Evolutionary conservation across 805 yeast species (phyloP), one percentile per base, ranked within the genome.

Genomic region (Nakazawaea ernobii): DNA sequence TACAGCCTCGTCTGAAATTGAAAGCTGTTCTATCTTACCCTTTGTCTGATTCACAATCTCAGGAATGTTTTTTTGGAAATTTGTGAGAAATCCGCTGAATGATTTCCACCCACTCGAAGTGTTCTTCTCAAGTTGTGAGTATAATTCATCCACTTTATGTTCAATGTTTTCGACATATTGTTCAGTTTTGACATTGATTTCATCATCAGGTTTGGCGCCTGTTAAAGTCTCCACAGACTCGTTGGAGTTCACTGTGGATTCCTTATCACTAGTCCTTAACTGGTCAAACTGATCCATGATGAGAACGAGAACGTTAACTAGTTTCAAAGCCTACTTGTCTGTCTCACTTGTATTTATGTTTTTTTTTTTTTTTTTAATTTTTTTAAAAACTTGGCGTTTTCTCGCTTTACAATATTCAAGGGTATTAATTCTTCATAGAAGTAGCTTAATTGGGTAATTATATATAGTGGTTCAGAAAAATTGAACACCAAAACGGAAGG

Each of bases 101-200:
- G 65, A 49, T 9, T 55, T 54, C 58, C 73, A 69, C 48, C 72
- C 69, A 0, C 55, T 50, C 1, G 63, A 58, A 1, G 75, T 68
- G 27, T 60, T 63, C 6, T 60, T 51, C 51, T 79, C 83, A 14
- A 81, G 61, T 32, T 63, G 59, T 2, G 65, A 52, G 61, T 77
- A 79, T 3, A 77, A 55, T 13, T 58, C 52, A 38, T 64, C 69
- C 32, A 65, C 67, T 42, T 54, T 58, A 17, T 68, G 62, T 49
- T 77, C 80, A 26, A 84, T 71, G 39, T 75, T 80, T 38, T 65
- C 66, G 53, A 80, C 87, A 17, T 82, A 56, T 53, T 73, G 70
- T 44, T 82, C 84, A 0, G 87, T 80, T 54, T 73, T 71, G 40
- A 60, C 65, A 53, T 75, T 70, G 33, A 60, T 51, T 32, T 56